Evolutionary conservation across 345 rosid species (phyloP).

Genomic region (Orychophragmus violaceus): DNA sequence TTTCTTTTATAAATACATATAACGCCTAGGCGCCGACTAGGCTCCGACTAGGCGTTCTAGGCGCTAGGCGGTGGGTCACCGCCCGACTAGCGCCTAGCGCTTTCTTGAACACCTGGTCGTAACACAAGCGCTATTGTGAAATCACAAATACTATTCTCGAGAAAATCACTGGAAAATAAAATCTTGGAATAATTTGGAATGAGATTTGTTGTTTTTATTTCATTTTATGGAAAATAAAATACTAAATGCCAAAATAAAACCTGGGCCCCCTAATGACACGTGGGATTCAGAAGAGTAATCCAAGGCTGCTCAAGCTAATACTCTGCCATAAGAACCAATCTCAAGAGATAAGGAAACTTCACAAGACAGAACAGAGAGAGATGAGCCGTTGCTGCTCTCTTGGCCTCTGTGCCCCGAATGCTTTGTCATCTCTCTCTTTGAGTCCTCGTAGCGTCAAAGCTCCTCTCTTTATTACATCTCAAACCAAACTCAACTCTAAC

Average conservation of each 20-base stretch:
- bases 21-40: too few species aligned
- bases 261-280: neutral
- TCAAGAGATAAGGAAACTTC: constrained; percentile 22
- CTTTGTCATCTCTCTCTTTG: constrained; percentile 34
- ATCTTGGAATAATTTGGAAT: neutral
- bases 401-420: constrained; percentile 26
- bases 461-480: constrained; percentile 22
- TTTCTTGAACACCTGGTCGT: too few species aligned
- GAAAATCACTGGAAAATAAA: too few species aligned
- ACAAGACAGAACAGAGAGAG: constrained; percentile 7
- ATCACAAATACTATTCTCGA: too few species aligned
- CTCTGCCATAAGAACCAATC: constrained; percentile 17
- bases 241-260: neutral
- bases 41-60: too few species aligned
- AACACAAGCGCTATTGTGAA: too few species aligned
- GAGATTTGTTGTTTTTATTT: neutral
- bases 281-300: neutral
- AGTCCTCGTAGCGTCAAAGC: constrained; percentile 21
- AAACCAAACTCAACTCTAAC: constrained; percentile 17
- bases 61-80: too few species aligned
- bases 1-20: too few species aligned
- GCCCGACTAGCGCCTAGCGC: too few species aligned
- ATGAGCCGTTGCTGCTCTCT: constrained; percentile 32
- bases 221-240: neutral
- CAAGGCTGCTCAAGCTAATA: neutral